Conservation (phyloP, 2,329 filamentous ascomycete species). For the Aplosporella prunicola region DNA sequence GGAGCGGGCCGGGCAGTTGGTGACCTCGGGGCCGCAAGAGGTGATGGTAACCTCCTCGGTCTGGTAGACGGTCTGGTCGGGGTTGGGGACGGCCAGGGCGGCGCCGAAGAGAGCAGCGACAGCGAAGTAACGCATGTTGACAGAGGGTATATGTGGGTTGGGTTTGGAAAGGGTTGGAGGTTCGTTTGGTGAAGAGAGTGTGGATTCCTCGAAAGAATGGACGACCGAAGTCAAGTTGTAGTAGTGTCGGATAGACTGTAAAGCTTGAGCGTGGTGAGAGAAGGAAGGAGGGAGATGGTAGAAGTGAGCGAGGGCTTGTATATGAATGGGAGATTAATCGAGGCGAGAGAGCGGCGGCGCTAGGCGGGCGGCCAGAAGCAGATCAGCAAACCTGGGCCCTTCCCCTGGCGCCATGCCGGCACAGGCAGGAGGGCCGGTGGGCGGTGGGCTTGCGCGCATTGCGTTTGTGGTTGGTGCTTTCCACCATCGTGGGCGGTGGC, state of each 20-base stretch:
- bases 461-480: too few relatives aligned
- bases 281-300: constrained; percentile 1
- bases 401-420: constrained; percentile 11
- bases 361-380: constrained; percentile 6
- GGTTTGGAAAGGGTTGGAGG: constrained; percentile 9
- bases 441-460: too few relatives aligned
- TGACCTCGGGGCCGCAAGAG: constrained; percentile 12
- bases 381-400: constrained; percentile 8
- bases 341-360: constrained; percentile 6
- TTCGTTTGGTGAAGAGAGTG: constrained; percentile 14
- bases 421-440: constrained; percentile 8
- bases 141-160: constrained; percentile 10
- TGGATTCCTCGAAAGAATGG: constrained; percentile 11
- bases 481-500: too few relatives aligned
- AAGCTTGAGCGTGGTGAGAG: constrained; percentile 10
- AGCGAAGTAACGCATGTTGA: constrained; percentile 15
- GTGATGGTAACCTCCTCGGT: constrained; percentile 11
- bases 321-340: constrained; percentile 11
- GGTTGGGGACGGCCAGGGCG: constrained; percentile 11
- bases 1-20: constrained; percentile 14
- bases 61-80: constrained; percentile 11
- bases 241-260: constrained; percentile 10
- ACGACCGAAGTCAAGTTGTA: constrained; percentile 12
- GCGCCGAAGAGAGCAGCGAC: constrained; percentile 11
- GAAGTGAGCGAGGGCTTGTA: constrained; percentile 6